Percentiles rank a stretch among this genome's conserved stretches.
Conservation (phyloP, 2,329 filamentous ascomycete species). For the Fusarium sp. region DNA sequence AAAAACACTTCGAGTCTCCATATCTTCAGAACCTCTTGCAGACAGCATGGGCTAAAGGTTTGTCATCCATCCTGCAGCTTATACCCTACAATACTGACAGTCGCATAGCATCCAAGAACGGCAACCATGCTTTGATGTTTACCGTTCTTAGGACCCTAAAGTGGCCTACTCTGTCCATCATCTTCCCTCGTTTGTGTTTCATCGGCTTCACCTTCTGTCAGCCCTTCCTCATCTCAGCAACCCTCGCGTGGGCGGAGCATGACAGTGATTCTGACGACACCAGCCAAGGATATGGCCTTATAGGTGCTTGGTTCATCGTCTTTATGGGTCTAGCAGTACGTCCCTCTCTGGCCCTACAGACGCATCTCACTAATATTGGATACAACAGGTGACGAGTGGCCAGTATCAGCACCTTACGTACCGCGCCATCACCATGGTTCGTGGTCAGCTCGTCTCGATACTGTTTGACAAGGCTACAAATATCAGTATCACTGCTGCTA, state of each 20-base stretch:
- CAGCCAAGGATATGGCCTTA: constrained; percentile 31
- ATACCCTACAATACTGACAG: not conserved
- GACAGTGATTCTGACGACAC: constrained; percentile 11
- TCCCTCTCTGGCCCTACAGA: fast-evolving
- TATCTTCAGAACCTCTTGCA: constrained; percentile 28
- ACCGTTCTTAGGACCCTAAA: constrained; percentile 14
- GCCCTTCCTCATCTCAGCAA: constrained; percentile 36
- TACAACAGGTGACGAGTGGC: constrained; percentile 7
- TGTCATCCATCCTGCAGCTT: not conserved
- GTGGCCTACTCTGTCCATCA: constrained; percentile 7
- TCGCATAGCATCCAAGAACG: constrained; percentile 1
- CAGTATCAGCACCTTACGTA: constrained; percentile 36
- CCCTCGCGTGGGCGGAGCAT: constrained; percentile 7
- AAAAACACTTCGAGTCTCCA: constrained; percentile 24
- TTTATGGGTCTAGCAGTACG: constrained; percentile 28
- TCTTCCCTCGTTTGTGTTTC: constrained; percentile 30
- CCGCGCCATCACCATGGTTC: constrained; percentile 46
- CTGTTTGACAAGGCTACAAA: constrained; percentile 44
- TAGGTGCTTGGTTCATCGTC: constrained; percentile 35
- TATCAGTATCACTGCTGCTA: constrained; percentile 45
- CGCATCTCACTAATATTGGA: not conserved
- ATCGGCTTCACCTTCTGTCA: constrained; percentile 36
- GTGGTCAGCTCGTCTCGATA: constrained; percentile 46
- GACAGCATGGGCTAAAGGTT: constrained; percentile 18
- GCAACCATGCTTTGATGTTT: constrained; percentile 5